Evolutionary conservation across 306 rosid species (phyloP).

Genomic region (Potentilla sterilis): DNA sequence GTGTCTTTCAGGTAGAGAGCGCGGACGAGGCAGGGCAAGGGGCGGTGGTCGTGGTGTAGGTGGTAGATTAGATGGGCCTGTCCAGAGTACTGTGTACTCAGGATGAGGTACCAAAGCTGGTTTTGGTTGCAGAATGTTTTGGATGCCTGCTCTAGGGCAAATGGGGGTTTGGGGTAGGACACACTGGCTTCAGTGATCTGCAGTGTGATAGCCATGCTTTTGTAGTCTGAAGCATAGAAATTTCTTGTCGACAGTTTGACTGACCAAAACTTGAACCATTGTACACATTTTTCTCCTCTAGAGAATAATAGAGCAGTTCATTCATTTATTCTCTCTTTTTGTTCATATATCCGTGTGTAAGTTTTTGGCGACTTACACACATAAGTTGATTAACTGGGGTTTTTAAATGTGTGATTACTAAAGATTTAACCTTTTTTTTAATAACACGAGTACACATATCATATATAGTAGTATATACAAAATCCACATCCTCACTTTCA

Average conservation of each 20-base stretch:
- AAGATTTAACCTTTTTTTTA: no score
- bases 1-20: slow-evolving; percentile 15
- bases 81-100: slow-evolving; percentile 10
- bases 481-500: no score
- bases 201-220: slow-evolving; percentile 16
- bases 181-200: slow-evolving; percentile 7
- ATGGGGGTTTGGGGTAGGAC: not conserved
- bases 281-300: not conserved
- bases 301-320: slow-evolving; percentile 18
- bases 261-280: slow-evolving; percentile 5
- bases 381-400: no score
- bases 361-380: no score
- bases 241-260: not conserved
- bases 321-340: not conserved
- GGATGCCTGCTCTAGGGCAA: slow-evolving; percentile 14
- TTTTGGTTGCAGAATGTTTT: slow-evolving; percentile 8
- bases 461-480: no score
- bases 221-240: slow-evolving; percentile 16
- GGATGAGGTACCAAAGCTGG: slow-evolving; percentile 3
- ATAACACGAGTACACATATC: no score
- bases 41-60: slow-evolving; percentile 17
- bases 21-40: slow-evolving; percentile 20
- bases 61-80: slow-evolving; percentile 16
- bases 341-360: no score
- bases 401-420: no score